phyloP scores from a whole-genome alignment of 257 asterid genomes.

The Verbascum thapsus region DNA sequence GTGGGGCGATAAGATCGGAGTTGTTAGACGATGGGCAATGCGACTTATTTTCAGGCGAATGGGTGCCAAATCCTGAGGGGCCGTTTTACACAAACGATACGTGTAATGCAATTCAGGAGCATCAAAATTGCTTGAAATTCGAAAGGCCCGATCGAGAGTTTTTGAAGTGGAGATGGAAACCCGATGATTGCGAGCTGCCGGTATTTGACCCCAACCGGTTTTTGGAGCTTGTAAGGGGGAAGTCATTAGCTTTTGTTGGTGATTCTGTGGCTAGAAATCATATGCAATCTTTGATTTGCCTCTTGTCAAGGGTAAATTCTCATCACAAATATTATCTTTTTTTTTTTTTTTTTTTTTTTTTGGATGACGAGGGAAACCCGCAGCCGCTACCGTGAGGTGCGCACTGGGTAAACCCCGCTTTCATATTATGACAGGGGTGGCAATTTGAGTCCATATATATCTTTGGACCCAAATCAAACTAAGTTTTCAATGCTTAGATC shows the following conservation, averaged over 20 bases:
- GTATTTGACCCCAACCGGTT: constrained; percentile 41
- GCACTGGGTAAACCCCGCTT: no score
- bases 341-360: no score
- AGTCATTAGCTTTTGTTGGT: constrained; percentile 63
- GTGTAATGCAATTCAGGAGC: constrained; percentile 55
- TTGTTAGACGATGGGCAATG: constrained; percentile 41
- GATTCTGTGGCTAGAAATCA: constrained; percentile 71
- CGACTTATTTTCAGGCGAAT: constrained; percentile 75
- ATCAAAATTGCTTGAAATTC: constrained; percentile 62
- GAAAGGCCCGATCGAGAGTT: constrained; percentile 59
- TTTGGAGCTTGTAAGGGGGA: constrained; percentile 49
- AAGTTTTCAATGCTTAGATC: no score
- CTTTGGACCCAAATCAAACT: no score
- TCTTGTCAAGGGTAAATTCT: constrained; percentile 49
- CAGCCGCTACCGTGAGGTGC: no score
- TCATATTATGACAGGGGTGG: no score
- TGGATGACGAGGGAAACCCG: no score
- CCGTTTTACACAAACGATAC: constrained; percentile 71
- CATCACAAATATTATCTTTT: no score
- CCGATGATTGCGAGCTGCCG: constrained; percentile 58
- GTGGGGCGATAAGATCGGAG: constrained; percentile 23
- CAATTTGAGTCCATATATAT: no score
- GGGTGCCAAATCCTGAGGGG: constrained; percentile 71
- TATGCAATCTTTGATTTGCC: constrained; percentile 70
- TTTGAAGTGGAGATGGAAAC: constrained; percentile 70